Conservation (phyloP, 2,329 filamentous ascomycete species). For the Fusarium heterosporum region DNA sequence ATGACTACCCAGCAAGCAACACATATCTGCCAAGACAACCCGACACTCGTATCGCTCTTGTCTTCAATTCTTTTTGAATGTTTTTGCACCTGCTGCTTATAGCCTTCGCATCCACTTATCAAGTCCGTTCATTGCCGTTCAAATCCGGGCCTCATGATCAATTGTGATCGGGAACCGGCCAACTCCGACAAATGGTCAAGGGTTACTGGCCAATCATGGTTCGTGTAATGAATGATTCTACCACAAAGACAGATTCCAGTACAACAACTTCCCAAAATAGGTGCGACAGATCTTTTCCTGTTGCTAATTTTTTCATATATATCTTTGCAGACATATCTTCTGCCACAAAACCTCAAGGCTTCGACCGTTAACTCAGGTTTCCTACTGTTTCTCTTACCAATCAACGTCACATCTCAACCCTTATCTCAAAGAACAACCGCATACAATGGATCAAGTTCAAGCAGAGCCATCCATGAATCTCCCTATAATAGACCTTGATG, state of each 20-base stretch:
- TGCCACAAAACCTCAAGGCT: background rate
- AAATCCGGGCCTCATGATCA: constrained; percentile 31
- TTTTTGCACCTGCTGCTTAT: background rate
- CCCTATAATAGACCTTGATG: constrained; percentile 69
- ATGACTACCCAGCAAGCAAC: background rate
- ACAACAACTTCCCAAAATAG: constrained; percentile 36
- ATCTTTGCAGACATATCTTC: constrained; percentile 5
- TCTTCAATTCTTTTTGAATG: background rate
- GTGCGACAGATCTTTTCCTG: constrained; percentile 24
- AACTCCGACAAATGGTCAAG: constrained; percentile 28
- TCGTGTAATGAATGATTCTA: constrained; percentile 23
- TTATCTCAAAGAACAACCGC: background rate
- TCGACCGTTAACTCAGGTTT: background rate
- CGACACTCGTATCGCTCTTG: background rate
- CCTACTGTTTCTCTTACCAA: background rate
- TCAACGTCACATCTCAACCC: background rate
- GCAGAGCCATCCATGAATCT: constrained; percentile 63
- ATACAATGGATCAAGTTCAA: constrained; percentile 42
- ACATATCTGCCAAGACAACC: background rate
- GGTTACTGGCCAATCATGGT: constrained; percentile 29
- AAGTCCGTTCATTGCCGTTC: constrained; percentile 25
- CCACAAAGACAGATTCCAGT: constrained; percentile 33
- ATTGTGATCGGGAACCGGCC: constrained; percentile 34
- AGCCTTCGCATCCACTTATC: constrained; percentile 2
- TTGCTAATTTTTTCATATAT: background rate